Evolutionary conservation across 805 yeast species (phyloP), one percentile per base, ranked within the genome.

Genomic region (Candida endomychidarum): DNA sequence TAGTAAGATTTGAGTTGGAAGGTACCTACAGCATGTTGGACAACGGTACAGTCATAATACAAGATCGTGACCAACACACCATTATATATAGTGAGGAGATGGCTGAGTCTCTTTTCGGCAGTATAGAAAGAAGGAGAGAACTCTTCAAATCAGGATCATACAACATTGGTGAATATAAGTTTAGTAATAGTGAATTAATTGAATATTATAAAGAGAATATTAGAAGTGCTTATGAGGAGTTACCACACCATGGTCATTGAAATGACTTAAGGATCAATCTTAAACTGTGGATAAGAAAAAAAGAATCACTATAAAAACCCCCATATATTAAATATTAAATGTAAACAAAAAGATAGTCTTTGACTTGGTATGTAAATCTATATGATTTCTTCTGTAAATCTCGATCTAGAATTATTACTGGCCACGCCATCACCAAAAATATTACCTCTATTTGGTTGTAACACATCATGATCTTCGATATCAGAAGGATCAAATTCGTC

Each of bases 381-480:
- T 23, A 24, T 24, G n/a, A 51, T 45, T 21, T 51, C 54, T 34
- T 52, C 57, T 1, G 53, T 46, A 28, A 52, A 52, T 18, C 54
- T 36, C 4, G 55, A 51, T 20, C 50, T 30, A 7, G 53, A 51
- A 30, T 53, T 58, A 34, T 53, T 54, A 15, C 48, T 45, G 4
- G 26, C 34, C n/a, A 16, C 34, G 7, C 45, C 43, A 30, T 49
- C 49, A n/a, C 46, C 45, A 36, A 49, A 50, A 8, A 51, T 37
- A 18, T 39, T 31, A 16, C 25, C 26, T 38, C 48, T 14, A 40
- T 50, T 40, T 23, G 36, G 3, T 24, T 36, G 34, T 38, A 47
- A 25, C 29, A 27, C 41, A 27, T 44, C 48, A 18, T 29, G 46
- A 21, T 33, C 41, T 12, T 45, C 55, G 12, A 39, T 17, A n/a